These are phyloP conservation scores for Xylaria sp. DNA, from an alignment of 2,329 filamentous ascomycete species.

Conservation along the genomic window DNA sequence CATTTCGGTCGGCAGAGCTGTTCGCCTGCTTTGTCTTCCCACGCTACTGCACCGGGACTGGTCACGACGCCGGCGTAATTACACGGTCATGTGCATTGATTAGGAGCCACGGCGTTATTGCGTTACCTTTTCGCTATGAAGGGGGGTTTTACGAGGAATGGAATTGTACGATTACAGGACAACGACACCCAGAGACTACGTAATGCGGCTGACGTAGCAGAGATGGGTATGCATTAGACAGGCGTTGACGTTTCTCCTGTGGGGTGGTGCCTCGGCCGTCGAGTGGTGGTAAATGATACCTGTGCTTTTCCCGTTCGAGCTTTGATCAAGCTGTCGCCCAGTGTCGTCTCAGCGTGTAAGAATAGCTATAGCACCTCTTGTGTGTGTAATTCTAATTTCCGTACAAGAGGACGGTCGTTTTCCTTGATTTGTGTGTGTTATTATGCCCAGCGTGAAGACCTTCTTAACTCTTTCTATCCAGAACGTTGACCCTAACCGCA, in stretches of 20 bases:
- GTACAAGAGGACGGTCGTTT: too few relatives aligned
- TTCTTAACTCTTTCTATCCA: too few relatives aligned
- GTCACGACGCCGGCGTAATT: constrained; percentile 1
- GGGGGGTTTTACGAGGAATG: constrained; percentile 2
- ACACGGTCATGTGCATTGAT: constrained; percentile 6
- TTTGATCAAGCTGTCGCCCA: too few relatives aligned
- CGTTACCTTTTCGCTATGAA: not conserved
- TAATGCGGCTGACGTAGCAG: constrained; percentile 1
- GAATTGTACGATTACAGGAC: constrained; percentile 13
- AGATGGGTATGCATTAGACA: constrained; percentile 26
- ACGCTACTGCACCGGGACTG: not conserved
- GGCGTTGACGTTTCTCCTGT: constrained; percentile 19
- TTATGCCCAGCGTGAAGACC: too few relatives aligned
- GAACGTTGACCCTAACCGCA: too few relatives aligned
- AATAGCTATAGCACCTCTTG: too few relatives aligned
- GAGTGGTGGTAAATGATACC: constrained; percentile 8
- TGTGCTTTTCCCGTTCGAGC: not conserved
- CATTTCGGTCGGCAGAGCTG: not conserved
- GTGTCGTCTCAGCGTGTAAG: too few relatives aligned
- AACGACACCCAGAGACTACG: not conserved
- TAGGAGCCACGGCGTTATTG: constrained; percentile 10
- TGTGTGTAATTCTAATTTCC: too few relatives aligned
- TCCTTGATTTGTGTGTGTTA: too few relatives aligned
- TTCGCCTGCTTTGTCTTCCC: not conserved
- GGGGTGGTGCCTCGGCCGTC: not conserved